Evolutionary conservation across 2,329 filamentous ascomycete genomes (phyloP), one percentile per base, ranked within the genome.

Genomic region (Epichloe coenophiala): DNA sequence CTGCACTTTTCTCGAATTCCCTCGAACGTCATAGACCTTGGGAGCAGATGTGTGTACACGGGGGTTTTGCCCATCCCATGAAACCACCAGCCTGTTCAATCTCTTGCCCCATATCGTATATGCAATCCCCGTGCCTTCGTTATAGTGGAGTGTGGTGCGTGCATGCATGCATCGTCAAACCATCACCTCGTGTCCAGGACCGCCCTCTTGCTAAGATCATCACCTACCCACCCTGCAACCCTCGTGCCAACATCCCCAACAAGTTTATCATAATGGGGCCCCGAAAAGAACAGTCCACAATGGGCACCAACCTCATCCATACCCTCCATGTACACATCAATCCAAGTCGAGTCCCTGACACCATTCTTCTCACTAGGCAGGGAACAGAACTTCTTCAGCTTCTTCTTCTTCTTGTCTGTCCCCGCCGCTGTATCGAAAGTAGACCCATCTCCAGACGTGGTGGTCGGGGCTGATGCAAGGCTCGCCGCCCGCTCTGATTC

Each of bases 221-320:
- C 82, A 31, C 77, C 69, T 4, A 88, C 77, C 87, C 87, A 93
- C 17, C 71, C 71, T 55, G 81, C 73, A 51, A 93, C 78, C 52
- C 80, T 70, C 33, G 73, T 73, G 3, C 79, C 82, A 3, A 88
- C 82, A 63, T 90, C 84, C 0, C 82, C 83, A n/a, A 91, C 81
- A n/a, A 91, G 68, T 55, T 68, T 69, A 58, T 89, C 84, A 61
- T 93, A 91, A 51, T 86, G 83, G 53, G 81, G 74, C 6, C 84
- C 82, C 12, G 80, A 68, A 43, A 87, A 78, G 68, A 95, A 95
- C 48, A 95, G 69, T 0, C 85, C 83, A 54, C 87, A 91, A 63
- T 95, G 89, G 9, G 89, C 90, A 6, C 80, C 82, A 1, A 95
- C 85, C 65, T 95, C 87, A 61, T 95, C 89, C 54, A 93, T 81